A percentile compares a stretch with the other conserved stretches of the same genome.
phyloP scores from a whole-genome alignment of 768 basidiomycete species.

The Hygrocybe coccinea region DNA sequence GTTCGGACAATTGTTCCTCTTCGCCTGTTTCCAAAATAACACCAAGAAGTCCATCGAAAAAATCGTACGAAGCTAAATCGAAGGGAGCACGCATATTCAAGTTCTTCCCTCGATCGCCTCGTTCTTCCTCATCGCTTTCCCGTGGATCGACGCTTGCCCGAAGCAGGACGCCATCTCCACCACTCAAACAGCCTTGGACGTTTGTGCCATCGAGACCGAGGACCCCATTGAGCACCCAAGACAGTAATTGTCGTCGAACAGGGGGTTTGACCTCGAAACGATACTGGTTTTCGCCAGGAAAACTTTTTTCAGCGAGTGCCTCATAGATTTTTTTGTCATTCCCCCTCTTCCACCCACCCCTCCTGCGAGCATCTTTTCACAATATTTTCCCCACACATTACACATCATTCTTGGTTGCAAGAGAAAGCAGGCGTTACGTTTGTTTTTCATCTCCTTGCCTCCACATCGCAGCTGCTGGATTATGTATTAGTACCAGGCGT shows the following conservation, averaged over 20 bases:
- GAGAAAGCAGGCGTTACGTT: not conserved
- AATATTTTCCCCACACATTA: not conserved
- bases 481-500: constrained; percentile 27
- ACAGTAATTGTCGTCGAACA: constrained; percentile 30
- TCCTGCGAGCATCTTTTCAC: not conserved
- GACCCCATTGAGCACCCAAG: constrained; percentile 20
- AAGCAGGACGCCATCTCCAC: constrained; percentile 31
- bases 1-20: constrained; percentile 39
- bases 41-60: constrained; percentile 21
- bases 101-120: constrained; percentile 46
- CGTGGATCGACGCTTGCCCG: constrained; percentile 27
- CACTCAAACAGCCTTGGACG: constrained; percentile 8
- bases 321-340: constrained; percentile 16
- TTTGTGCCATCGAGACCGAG: constrained; percentile 27
- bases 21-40: constrained; percentile 34
- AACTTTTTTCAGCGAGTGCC: constrained; percentile 43
- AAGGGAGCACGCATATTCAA: constrained; percentile 38
- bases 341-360: not conserved
- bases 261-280: constrained; percentile 37
- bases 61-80: constrained; percentile 20
- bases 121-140: constrained; percentile 44
- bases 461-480: not conserved
- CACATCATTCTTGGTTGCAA: not conserved
- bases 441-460: constrained; percentile 8
- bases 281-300: constrained; percentile 53